Percentiles rank a stretch among this genome's conserved stretches.
Evolutionary conservation across 1,284 basidiomycete species (phyloP).

Genomic region (Chondrostereum purpureum): DNA sequence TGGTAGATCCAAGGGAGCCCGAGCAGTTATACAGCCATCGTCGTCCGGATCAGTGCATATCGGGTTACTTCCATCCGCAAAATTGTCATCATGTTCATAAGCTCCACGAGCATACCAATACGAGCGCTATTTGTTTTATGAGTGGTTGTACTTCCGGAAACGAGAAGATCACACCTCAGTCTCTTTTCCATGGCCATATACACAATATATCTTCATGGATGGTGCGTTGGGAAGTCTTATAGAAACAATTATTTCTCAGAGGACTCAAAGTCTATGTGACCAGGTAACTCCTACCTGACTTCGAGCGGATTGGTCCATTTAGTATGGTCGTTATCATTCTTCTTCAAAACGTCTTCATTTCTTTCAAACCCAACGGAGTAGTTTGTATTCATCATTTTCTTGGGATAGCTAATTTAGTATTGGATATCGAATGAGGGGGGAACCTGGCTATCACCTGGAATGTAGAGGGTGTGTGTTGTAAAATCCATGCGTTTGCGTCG

Average conservation of each 20-base stretch:
- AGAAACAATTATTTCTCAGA: not conserved
- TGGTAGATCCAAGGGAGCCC: conserved; percentile 51
- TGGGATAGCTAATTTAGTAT: conserved; percentile 10
- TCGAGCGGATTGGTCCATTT: conserved; percentile 98
- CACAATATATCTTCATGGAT: conserved; percentile 88
- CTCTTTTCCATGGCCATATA: conserved; percentile 95
- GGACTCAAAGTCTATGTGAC: conserved; percentile 2
- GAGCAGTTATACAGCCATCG: conserved; percentile 37
- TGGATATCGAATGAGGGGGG: not conserved
- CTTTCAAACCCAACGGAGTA: conserved; percentile 93
- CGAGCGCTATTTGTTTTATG: conserved; percentile 46
- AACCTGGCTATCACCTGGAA: conserved; percentile 57
- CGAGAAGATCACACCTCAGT: conserved; percentile 66
- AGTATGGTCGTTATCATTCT: conserved; percentile 64
- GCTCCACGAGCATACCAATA: conserved; percentile 77
- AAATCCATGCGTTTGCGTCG: conserved; percentile 74
- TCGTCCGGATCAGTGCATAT: conserved; percentile 29
- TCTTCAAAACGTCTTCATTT: conserved; percentile 56
- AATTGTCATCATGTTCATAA: conserved; percentile 60
- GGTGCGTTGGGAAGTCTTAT: conserved; percentile 82
- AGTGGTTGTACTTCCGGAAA: not conserved
- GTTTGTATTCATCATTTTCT: conserved; percentile 87
- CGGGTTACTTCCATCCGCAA: conserved; percentile 36
- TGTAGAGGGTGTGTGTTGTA: conserved; percentile 77
- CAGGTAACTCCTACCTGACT: conserved; percentile 50